A percentile compares a stretch with the other conserved stretches of the same genome.
Conservation (phyloP, 2,329 filamentous ascomycete genomes). For the Boeremia lycopersici region DNA sequence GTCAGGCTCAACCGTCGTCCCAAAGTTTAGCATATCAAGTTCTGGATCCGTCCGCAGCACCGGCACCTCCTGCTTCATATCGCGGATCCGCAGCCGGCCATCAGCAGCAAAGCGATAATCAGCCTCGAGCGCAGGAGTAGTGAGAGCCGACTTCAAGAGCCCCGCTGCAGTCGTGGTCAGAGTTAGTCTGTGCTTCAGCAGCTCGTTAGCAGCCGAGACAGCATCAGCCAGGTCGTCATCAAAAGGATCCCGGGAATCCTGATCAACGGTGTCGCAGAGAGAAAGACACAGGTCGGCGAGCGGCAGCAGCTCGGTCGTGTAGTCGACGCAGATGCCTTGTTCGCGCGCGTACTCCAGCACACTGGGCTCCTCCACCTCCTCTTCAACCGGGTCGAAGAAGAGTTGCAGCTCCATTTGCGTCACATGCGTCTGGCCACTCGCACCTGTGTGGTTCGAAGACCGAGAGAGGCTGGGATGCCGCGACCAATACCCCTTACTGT, state of each 20-base stretch:
- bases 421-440: too few species aligned
- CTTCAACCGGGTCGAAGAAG: not conserved
- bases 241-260: conserved; percentile 28
- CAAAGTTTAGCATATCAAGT: conserved; percentile 52
- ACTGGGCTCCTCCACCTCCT: conserved; percentile 44
- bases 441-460: too few species aligned
- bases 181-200: conserved; percentile 36
- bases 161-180: conserved; percentile 38
- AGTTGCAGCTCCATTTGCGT: conserved; percentile 27
- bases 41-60: conserved; percentile 54
- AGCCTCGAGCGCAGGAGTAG: conserved; percentile 4
- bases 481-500: too few species aligned
- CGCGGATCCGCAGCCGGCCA: conserved; percentile 22
- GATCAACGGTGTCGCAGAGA: conserved; percentile 19
- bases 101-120: not conserved
- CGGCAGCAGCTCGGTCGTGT: conserved; percentile 37
- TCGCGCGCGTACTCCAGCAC: conserved; percentile 57
- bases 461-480: too few species aligned
- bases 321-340: conserved; percentile 50
- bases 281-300: conserved; percentile 15
- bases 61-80: conserved; percentile 54
- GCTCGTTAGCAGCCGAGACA: conserved; percentile 8
- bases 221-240: conserved; percentile 19
- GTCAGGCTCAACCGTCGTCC: conserved; percentile 28
- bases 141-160: conserved; percentile 32